A percentile compares a stretch with the other conserved stretches of the same genome.
phyloP scores from a whole-genome alignment of 441 rosid genomes.

The Mallotus japonicus region DNA sequence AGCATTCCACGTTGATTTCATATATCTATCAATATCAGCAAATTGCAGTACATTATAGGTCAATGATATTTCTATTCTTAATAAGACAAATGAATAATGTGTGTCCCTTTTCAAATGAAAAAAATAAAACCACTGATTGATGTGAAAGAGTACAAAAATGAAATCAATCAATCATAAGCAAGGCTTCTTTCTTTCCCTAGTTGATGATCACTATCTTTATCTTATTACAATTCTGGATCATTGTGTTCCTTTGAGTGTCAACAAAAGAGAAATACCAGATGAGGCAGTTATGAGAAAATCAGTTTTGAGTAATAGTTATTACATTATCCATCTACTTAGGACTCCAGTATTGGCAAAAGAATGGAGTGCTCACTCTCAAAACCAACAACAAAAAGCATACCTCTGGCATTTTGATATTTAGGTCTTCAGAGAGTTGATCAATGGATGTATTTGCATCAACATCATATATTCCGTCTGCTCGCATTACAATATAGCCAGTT shows the following conservation, averaged over 20 bases:
- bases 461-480: conserved; percentile 91
- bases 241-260: background rate
- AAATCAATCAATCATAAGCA: background rate
- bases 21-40: background rate
- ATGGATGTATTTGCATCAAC: conserved; percentile 98
- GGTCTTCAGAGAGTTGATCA: conserved; percentile 95
- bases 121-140: background rate
- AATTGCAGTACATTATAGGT: background rate
- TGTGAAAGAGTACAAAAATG: background rate
- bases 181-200: background rate
- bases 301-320: background rate
- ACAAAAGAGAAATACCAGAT: background rate
- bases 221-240: background rate
- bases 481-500: conserved; percentile 96
- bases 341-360: background rate
- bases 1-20: background rate
- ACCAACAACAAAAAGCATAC: conserved; percentile 34
- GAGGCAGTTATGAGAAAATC: background rate
- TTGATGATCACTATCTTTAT: background rate
- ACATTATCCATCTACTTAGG: background rate
- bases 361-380: background rate
- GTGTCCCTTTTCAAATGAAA: background rate
- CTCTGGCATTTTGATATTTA: conserved; percentile 95
- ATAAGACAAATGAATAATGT: background rate
- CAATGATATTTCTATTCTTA: background rate